These are phyloP conservation scores for Aspergillus novoparasiticus DNA, from an alignment of 2,329 filamentous ascomycete genomes.

Conservation along the genomic window DNA sequence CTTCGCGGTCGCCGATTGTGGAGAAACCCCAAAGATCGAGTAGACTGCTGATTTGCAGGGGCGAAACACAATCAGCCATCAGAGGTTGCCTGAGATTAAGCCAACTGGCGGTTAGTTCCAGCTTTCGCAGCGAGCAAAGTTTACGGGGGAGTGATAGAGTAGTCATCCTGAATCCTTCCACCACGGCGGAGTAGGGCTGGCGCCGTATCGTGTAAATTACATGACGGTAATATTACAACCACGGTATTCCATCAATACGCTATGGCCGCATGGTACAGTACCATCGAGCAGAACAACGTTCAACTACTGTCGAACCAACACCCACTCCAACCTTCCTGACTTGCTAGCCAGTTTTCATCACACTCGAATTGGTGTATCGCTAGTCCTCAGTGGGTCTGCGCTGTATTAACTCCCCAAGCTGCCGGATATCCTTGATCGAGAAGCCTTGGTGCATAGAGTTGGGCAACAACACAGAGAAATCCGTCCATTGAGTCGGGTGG, in stretches of 20 bases:
- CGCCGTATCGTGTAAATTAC: not conserved
- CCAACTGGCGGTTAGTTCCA: not conserved
- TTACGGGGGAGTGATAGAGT: not conserved
- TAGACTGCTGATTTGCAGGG: not conserved
- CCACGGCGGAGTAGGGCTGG: not conserved
- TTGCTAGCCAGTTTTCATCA: not conserved
- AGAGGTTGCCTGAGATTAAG: not conserved
- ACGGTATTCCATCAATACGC: not conserved
- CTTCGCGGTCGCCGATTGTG: not conserved
- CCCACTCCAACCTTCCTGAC: not conserved
- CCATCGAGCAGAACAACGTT: not conserved
- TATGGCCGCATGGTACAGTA: not conserved
- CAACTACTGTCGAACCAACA: not conserved
- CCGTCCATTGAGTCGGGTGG: not conserved
- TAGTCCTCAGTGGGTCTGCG: not conserved
- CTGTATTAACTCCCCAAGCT: not conserved
- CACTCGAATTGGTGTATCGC: not conserved
- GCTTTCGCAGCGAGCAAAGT: not conserved
- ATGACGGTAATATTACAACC: not conserved
- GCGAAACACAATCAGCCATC: not conserved
- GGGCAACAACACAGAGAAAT: not conserved
- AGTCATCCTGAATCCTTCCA: not conserved
- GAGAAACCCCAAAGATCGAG: not conserved
- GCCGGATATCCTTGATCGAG: not conserved
- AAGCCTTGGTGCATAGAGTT: not conserved